Base-by-base conservation (phyloP, 805 yeast genomes). In the Maudiozyma serrabonitensis region DNA sequence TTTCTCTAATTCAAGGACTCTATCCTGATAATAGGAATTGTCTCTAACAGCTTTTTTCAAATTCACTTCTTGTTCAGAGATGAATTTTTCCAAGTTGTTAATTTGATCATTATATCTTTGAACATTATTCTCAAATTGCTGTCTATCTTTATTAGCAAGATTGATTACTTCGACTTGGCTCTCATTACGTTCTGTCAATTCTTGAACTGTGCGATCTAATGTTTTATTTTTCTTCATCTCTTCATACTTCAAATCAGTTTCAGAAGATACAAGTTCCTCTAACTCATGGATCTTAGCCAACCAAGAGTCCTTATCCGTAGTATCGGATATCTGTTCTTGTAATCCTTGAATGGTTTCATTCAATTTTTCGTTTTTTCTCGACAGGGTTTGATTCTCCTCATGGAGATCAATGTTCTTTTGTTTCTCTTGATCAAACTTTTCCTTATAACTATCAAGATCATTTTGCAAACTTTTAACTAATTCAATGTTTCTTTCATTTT, bases 361-460 rank as follows among this genome's bases (percentile, higher is more conserved):
- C 53, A 84, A 64, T 45, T 80, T 79, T 35, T 66, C 66, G 56
- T 82, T 80, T 51, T 73, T 74, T 52, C 73, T 81, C 26, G 75
- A 77, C 41, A 84, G 60, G 1, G 84, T 75, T 57, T 80, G 81
- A 57, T 82, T 84, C 59, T 85, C 93, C 62, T 85, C 87, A 23
- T 71, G 67, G 4, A 81, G 64, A 46, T 80, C 78, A 50, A 82
- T 68, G 39, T 76, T 74, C 43, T 79, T 79, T 43, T 76, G 75
- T 51, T 80, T 75, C 48, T 75, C 69, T 13, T 62, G 62, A 41
- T 70, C 73, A n/a, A 69, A 52, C 26, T 66, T 68, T 2, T 52
- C 42, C 48, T 68, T 69, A 50, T 71, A 55, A 1, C 40, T 47
- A 7, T 60, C 60, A 26, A 69, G 57, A 28, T 70, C 67, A 16